Evolutionary conservation across 2,329 filamentous ascomycete species (phyloP), one percentile per base, ranked within the genome.

Genomic region (Cladophialophora psammophila): DNA sequence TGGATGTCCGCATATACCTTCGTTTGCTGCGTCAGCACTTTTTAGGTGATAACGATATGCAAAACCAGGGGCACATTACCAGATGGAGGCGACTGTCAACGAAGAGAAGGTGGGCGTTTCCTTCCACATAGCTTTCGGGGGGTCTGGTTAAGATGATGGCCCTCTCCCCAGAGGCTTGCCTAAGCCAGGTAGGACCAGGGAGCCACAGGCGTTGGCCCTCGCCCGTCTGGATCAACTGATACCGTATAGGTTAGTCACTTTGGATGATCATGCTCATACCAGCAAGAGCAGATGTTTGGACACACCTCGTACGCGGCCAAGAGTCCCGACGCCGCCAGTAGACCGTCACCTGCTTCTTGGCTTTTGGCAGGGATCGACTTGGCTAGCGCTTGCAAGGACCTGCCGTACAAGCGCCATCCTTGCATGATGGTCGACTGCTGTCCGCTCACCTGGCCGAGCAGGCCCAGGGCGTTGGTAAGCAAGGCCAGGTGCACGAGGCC

Each of bases 1-100:
- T 63, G 60, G 60, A 63, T 35, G 50, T 63, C 53, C 32, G 60
- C 45, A 50, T 63, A 63, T 63, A 63, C 54, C 60, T 63, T 48
- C 60, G 45, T 50, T 12, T 15, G 40, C 36, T 8, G 34, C 36
- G 32, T 57, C 54, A 57, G 54, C 54, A 36, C 18, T 5, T 32
- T 34, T 26, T 34, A 42, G 48, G 35, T 38, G 13, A 32, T 54
- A 18, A 54, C 40, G 1, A 18, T 10, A 58, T 58, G 55, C n/a
- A 18, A 13, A n/a, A 8, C 12, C 5, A 42, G 26, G 34, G 4
- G 10, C 12, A 34, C 53, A 45, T 15, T 63, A 63, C 60, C 60
- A 63, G 20, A 55, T 63, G 60, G 40, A 63, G 60, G 60, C 60
- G 60, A n/a, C 54, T 54, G 35, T 63, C 60, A 50, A 63, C 60